Percentiles rank a stretch among this genome's conserved stretches.
These are phyloP conservation scores for Friedmanniomyces simplex DNA, from an alignment of 495 filamentous ascomycete genomes.

Conservation along the genomic window DNA sequence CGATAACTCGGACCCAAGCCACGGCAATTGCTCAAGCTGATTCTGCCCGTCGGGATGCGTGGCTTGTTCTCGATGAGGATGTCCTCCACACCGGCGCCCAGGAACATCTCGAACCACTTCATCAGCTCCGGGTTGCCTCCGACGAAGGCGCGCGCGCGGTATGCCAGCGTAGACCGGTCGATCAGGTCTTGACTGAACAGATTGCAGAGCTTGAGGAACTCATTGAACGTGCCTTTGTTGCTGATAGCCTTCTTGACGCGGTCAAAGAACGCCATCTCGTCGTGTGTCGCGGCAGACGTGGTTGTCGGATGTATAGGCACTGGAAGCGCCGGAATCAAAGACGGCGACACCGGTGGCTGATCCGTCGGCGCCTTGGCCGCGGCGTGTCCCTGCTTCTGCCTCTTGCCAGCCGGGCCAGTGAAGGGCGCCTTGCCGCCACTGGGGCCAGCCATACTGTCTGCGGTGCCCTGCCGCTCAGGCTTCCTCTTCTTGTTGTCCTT, in stretches of 20 bases:
- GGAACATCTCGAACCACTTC: constrained; percentile 70
- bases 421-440: constrained; percentile 43
- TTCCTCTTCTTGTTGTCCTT: constrained; percentile 76
- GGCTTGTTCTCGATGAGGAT: constrained; percentile 71
- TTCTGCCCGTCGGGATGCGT: constrained; percentile 57
- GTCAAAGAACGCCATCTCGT: constrained; percentile 90
- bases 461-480: constrained; percentile 19
- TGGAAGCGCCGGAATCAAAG: constrained; percentile 73
- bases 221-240: constrained; percentile 81
- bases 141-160: constrained; percentile 76
- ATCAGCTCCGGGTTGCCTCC: constrained; percentile 79
- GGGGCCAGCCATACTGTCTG: constrained; percentile 13
- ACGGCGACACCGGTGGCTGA: constrained; percentile 67
- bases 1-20: constrained; percentile 91
- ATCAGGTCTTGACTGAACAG: constrained; percentile 86
- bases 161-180: constrained; percentile 64
- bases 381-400: constrained; percentile 37
- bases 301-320: constrained; percentile 70
- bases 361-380: constrained; percentile 36
- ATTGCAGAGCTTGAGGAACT: constrained; percentile 93
- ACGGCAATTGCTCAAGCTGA: constrained; percentile 86
- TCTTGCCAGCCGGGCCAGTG: constrained; percentile 45
- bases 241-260: constrained; percentile 90
- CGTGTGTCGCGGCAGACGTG: constrained; percentile 48
- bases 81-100: constrained; percentile 58